Base-by-base conservation (phyloP, 192 early-diverging fungal species). In the Backusella macrospora region DNA sequence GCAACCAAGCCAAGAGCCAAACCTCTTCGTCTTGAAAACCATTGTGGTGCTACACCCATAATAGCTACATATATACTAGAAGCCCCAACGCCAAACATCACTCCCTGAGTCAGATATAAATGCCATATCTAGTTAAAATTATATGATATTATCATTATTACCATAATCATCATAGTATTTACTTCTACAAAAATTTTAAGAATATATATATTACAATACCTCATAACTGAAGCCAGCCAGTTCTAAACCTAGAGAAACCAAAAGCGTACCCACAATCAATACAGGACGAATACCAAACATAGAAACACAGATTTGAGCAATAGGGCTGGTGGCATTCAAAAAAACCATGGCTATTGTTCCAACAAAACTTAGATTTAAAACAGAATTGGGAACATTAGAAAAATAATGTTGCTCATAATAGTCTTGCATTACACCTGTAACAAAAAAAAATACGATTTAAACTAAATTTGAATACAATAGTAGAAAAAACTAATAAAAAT, bases 1-100 rank as follows among this genome's bases (percentile, higher is more conserved):
- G 81, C 81, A 39, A 85, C 79, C 47, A 85, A 77, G 6, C 89
- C 89, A 0, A 85, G 70, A 0, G 89, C 89, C 15, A 88, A 63
- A 5, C 85, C 88, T 62, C 88, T 81, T 29, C 85, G 81, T 68
- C 75, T 83, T 42, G 84, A 81, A 76, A 87, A 89, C 86, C 86
- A 88, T 76, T 86, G 86, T 6, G 87, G 76, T 0, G 86, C 83
- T 21, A 85, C 68, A n/a, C 78, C 80, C 49, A 78, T 78, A 6
- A 67, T 72, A 10, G 65, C 72, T 0, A 52, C 68, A 38, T 73
- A 78, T 43, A 66, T 46, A 16, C 73, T 38, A 34, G 77, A 78
- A 0, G 72, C 81, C 6, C 87, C 87, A 34, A 84, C n/a, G 14
- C 87, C 89, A 44, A 82, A 87, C n/a, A 90, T 66, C 29, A 89